A percentile compares a stretch with the other conserved stretches of the same genome.
Conservation (phyloP, 495 filamentous ascomycete species). For the Penicillium angulare region DNA sequence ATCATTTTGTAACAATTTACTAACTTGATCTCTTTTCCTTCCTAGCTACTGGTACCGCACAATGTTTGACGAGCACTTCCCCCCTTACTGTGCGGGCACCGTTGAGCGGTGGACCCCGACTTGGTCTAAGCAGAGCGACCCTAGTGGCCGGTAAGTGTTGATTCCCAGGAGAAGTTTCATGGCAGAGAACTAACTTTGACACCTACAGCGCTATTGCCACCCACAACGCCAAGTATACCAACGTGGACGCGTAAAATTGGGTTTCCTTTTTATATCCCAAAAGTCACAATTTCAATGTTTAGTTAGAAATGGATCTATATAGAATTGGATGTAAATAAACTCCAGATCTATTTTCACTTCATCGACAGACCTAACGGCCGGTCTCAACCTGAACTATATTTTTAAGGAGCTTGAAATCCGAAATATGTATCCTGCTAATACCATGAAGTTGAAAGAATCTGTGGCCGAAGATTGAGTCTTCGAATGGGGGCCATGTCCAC, state of each 20-base stretch:
- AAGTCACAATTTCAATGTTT: background rate
- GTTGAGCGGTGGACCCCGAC: conserved; percentile 98
- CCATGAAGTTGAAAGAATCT: too few species aligned
- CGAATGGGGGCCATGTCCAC: too few species aligned
- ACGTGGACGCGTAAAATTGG: conserved; percentile 17
- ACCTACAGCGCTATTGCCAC: conserved; percentile 63
- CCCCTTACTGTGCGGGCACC: conserved; percentile 81
- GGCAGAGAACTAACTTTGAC: conserved; percentile 18
- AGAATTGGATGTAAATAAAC: conserved; percentile 5
- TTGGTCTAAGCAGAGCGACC: conserved; percentile 94
- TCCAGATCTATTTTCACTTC: too few species aligned
- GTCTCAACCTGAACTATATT: too few species aligned
- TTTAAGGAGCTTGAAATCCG: too few species aligned
- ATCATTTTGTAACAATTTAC: background rate
- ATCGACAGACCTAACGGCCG: too few species aligned
- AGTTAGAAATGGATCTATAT: background rate
- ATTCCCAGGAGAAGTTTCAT: background rate
- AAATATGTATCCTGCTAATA: too few species aligned
- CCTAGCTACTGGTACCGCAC: conserved; percentile 87
- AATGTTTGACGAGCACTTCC: conserved; percentile 99
- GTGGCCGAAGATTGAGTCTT: too few species aligned
- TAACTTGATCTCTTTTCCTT: conserved; percentile 26
- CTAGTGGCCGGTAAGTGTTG: conserved; percentile 76
- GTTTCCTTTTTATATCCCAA: background rate
- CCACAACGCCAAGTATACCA: conserved; percentile 67